These are phyloP conservation scores for Geranium incanum DNA, from an alignment of 441 rosid species.

Conservation along the genomic window DNA sequence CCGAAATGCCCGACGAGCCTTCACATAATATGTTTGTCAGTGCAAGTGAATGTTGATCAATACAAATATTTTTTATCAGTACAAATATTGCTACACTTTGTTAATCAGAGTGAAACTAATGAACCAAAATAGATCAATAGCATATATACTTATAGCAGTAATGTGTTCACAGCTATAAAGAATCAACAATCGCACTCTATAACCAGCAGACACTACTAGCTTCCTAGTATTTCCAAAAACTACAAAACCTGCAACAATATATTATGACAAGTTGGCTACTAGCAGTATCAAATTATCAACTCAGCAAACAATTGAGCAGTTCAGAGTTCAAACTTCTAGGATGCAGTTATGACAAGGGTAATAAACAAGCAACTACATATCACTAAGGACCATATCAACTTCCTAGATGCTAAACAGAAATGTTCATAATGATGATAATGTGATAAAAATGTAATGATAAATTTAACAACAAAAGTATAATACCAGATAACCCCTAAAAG, in stretches of 20 bases:
- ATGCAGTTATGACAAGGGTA: background rate
- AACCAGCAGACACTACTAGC: background rate
- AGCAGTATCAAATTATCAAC: background rate
- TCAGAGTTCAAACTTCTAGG: background rate
- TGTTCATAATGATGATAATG: background rate
- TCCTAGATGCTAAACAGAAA: background rate
- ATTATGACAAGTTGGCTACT: background rate
- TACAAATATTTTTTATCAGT: background rate
- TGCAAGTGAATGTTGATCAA: background rate
- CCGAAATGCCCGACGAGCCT: constrained; percentile 55
- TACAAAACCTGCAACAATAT: too few species aligned
- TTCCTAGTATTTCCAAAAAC: background rate
- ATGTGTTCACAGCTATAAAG: background rate
- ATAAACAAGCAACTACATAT: background rate
- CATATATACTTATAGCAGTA: background rate
- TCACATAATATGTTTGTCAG: constrained; percentile 19
- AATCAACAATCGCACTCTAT: background rate
- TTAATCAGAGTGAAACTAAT: background rate
- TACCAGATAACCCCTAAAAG: constrained; percentile 76
- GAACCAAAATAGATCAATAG: background rate
- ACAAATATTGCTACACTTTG: too few species aligned
- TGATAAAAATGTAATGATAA: background rate
- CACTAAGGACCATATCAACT: background rate
- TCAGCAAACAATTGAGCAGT: background rate
- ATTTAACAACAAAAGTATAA: constrained; percentile 12